Percentiles rank a stretch among this genome's conserved stretches.
Evolutionary conservation across 2,329 filamentous ascomycete species (phyloP).

Genomic region (Pseudogymnoascus sp.): DNA sequence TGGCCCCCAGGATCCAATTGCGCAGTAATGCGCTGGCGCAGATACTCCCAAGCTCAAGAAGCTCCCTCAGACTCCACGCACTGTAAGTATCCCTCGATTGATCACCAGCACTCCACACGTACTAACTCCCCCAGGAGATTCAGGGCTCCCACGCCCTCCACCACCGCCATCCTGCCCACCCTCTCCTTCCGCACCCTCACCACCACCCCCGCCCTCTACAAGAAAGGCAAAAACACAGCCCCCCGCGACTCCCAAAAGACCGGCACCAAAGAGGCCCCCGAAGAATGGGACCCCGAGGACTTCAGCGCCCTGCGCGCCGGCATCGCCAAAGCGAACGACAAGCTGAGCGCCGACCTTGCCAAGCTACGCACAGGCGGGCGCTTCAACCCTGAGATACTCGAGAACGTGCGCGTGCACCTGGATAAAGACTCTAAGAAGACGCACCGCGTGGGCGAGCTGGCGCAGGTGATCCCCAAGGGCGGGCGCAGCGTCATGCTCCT

Average conservation of each 20-base stretch:
- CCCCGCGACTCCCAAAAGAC: constrained; percentile 8
- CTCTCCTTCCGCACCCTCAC: neutral
- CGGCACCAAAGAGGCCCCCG: neutral
- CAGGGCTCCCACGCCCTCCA: neutral
- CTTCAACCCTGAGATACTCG: constrained; percentile 53
- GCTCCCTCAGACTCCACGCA: neutral
- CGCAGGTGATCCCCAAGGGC: constrained; percentile 57
- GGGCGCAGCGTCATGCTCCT: constrained; percentile 52
- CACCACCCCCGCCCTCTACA: constrained; percentile 1
- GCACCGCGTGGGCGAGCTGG: constrained; percentile 50
- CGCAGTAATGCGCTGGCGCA: constrained; percentile 4
- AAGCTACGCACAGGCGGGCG: constrained; percentile 54
- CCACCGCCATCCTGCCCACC: neutral
- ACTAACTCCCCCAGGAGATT: neutral
- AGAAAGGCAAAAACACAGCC: constrained; percentile 7
- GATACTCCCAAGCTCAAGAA: neutral
- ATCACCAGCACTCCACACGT: neutral
- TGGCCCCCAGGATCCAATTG: neutral
- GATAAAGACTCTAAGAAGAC: constrained; percentile 42
- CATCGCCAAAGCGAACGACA: constrained; percentile 45
- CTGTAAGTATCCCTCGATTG: neutral
- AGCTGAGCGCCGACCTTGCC: constrained; percentile 50
- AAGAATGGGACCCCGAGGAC: constrained; percentile 45
- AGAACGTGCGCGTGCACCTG: constrained; percentile 50
- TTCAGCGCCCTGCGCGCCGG: constrained; percentile 47